Evolutionary conservation across 2,329 filamentous ascomycete species (phyloP).

Genomic region (Calonectria fujianensis): DNA sequence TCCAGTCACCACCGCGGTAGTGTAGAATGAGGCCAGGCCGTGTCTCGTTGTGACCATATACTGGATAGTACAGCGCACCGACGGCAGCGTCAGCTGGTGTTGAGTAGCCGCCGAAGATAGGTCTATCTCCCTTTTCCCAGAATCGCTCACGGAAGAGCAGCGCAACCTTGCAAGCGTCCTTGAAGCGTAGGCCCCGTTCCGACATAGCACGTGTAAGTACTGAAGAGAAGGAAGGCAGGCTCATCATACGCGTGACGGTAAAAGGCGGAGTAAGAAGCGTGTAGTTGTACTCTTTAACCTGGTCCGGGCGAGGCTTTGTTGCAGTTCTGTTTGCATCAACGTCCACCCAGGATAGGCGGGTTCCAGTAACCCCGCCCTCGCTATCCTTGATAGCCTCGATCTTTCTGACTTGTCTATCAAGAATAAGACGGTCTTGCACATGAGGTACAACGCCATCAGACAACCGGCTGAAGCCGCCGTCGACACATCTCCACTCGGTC

Average conservation of each 20-base stretch:
- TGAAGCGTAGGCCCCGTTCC: conserved; percentile 34
- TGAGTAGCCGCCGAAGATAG: conserved; percentile 79
- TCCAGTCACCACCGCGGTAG: conserved; percentile 15
- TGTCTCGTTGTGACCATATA: conserved; percentile 5
- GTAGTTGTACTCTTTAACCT: conserved; percentile 75
- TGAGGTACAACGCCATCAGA: background rate
- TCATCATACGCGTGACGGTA: conserved; percentile 77
- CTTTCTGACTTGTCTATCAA: background rate
- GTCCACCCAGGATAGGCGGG: conserved; percentile 59
- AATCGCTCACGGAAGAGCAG: conserved; percentile 75
- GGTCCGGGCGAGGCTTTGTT: conserved; percentile 41
- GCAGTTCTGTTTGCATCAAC: conserved; percentile 66
- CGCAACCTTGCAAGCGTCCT: conserved; percentile 65
- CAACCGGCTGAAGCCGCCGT: conserved; percentile 10
- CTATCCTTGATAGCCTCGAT: conserved; percentile 24
- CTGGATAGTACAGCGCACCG: conserved; percentile 11
- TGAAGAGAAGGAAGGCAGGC: conserved; percentile 64
- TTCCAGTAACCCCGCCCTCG: background rate
- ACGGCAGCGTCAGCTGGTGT: conserved; percentile 59
- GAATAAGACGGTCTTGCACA: conserved; percentile 4
- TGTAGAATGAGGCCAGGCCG: conserved; percentile 4
- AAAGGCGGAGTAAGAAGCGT: conserved; percentile 80
- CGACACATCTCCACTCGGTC: conserved; percentile 39
- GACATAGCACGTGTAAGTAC: conserved; percentile 25
- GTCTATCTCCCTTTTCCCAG: conserved; percentile 70